phyloP scores from a whole-genome alignment of 257 asterid species.

The Nicotiana attenuata region DNA sequence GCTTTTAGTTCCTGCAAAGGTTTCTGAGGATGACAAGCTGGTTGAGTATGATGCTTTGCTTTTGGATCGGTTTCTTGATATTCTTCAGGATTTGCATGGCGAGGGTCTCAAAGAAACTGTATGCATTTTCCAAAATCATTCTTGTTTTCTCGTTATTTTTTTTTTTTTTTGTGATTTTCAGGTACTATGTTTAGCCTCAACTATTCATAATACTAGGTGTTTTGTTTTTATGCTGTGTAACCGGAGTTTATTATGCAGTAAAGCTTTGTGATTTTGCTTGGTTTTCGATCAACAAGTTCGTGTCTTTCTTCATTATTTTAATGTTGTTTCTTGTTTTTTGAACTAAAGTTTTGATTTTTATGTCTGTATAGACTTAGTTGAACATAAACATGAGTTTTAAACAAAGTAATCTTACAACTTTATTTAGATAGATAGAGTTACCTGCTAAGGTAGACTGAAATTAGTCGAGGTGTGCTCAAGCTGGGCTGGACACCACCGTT shows the following conservation, averaged over 20 bases:
- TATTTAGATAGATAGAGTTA: background rate
- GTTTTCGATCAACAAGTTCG: background rate
- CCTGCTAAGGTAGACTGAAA: too few relatives aligned
- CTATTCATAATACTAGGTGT: background rate
- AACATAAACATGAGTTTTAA: background rate
- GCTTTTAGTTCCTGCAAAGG: constrained; percentile 37
- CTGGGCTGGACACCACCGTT: too few relatives aligned
- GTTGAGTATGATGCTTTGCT: constrained; percentile 54
- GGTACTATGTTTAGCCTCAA: background rate
- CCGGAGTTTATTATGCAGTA: background rate
- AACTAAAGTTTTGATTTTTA: background rate
- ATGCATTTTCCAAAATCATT: background rate
- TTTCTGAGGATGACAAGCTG: constrained; percentile 49
- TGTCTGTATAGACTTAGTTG: background rate
- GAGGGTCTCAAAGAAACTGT: constrained; percentile 44
- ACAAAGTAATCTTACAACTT: background rate
- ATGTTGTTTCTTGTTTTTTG: background rate
- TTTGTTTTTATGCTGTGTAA: background rate
- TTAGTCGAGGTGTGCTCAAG: too few relatives aligned
- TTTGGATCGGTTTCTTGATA: constrained; percentile 43
- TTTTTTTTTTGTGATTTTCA: background rate
- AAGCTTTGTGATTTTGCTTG: background rate
- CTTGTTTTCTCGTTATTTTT: background rate
- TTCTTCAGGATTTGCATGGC: constrained; percentile 47
- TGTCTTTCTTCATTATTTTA: background rate